These are phyloP conservation scores for Circinella minor DNA, from an alignment of 371 early-diverging fungal species.

Conservation along the genomic window DNA sequence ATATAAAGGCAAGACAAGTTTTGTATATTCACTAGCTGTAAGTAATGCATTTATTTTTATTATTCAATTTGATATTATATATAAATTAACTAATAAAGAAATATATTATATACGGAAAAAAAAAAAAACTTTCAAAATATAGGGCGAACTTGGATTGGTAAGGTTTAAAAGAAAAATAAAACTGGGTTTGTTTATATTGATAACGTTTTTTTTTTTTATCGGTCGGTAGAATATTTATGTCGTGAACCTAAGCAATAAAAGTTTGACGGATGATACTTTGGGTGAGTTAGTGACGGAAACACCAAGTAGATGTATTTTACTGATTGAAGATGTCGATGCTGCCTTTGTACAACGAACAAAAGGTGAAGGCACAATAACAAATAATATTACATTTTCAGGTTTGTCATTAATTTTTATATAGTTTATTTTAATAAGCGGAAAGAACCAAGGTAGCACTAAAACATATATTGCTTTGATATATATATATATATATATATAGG, in stretches of 20 bases:
- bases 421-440: slow-evolving; percentile 6
- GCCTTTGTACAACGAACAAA: slow-evolving; percentile 76
- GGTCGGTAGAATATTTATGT: slow-evolving; percentile 81
- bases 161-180: neutral
- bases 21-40: slow-evolving; percentile 93
- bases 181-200: no score
- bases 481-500: slow-evolving; percentile 29
- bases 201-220: neutral
- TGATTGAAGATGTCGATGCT: slow-evolving; percentile 99
- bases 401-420: slow-evolving; percentile 15
- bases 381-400: slow-evolving; percentile 67
- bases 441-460: neutral
- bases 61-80: neutral
- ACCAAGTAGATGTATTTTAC: slow-evolving; percentile 85
- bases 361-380: slow-evolving; percentile 30
- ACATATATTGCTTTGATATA: no score
- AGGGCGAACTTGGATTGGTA: slow-evolving; percentile 81
- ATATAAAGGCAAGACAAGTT: slow-evolving; percentile 90
- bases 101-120: no score
- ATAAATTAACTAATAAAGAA: neutral
- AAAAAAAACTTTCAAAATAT: neutral
- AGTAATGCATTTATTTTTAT: neutral
- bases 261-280: slow-evolving; percentile 91
- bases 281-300: slow-evolving; percentile 86
- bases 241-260: slow-evolving; percentile 86